Evolutionary conservation across 1,284 basidiomycete species (phyloP), one percentile per base, ranked within the genome.

Genomic region (Anthracocystis setariae): DNA sequence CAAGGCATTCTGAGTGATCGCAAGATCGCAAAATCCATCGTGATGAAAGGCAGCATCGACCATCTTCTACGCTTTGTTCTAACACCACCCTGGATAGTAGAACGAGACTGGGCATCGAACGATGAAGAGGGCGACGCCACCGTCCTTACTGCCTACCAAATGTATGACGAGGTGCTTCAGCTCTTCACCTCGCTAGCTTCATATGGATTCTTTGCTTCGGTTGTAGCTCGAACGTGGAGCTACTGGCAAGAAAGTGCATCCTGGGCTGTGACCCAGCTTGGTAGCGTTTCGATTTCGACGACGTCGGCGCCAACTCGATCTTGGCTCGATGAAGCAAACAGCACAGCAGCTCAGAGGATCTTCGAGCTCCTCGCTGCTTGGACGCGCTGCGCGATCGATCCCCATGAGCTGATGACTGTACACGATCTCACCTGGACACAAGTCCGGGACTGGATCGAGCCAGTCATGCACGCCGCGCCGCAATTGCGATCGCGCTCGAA

Each of bases 351-450:
- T 8, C 68, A 71, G 37, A 33, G 65, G 0, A 84, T 85, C 73
- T 83, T 84, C 33, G 75, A 80, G 21, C 82, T 92, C 3, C 74
- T 92, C 1, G 87, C 88, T 53, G 84, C 86, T 0, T 97, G 93
- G 93, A 90, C 86, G 8, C 86, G 88, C 1, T 94, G 92, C 73
- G 92, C 93, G 0, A 87, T 88, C 20, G 91, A 97, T 80, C 94
- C 94, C 2, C 94, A 98, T 81, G 86, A 87, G 58, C 94, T 93
- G 8, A 90, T 89, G 8, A 92, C 92, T 0, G 86, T 86, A 17
- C 94, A 98, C 82, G 92, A 93, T 61, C 89, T 97, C 45, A 85
- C 91, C 3, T 97, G 94, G 94, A 92, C 90, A 53, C 92, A 94
- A 77, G 86, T 94, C 5, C 84, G 77, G 87, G 88, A 87, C 0